phyloP scores from a whole-genome alignment of 192 early-diverging fungal genomes.

The Rhizophagus clarus region DNA sequence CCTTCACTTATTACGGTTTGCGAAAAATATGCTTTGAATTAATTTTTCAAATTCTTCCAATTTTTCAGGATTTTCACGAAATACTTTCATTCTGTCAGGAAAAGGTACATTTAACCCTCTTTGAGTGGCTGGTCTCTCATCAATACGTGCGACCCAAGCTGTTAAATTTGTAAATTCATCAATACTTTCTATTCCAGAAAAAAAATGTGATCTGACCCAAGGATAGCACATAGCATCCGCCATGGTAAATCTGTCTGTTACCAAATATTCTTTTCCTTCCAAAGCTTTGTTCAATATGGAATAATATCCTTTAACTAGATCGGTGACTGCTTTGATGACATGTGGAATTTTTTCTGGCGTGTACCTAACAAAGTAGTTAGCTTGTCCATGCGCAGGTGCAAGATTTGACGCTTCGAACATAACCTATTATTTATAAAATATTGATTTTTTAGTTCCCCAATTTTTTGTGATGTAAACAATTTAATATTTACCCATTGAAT shows the following conservation, averaged over 20 bases:
- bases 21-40: too few species aligned
- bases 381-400: slow-evolving; percentile 54
- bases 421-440: background rate
- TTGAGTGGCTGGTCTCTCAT: slow-evolving; percentile 39
- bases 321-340: too few species aligned
- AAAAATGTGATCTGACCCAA: slow-evolving; percentile 36
- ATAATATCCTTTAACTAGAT: too few species aligned
- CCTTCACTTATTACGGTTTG: too few species aligned
- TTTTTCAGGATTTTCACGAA: background rate
- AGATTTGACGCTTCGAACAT: slow-evolving; percentile 50
- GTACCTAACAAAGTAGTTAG: slow-evolving; percentile 48
- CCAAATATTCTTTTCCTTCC: slow-evolving; percentile 37
- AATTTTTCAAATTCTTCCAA: background rate
- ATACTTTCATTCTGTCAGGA: background rate
- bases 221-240: slow-evolving; percentile 55
- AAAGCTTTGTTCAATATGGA: slow-evolving; percentile 42
- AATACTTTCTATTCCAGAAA: slow-evolving; percentile 34
- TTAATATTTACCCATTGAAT: slow-evolving; percentile 48
- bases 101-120: slow-evolving; percentile 37
- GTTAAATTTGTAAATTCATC: slow-evolving; percentile 45
- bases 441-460: background rate
- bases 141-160: slow-evolving; percentile 50
- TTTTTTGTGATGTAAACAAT: background rate
- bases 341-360: slow-evolving; percentile 56
- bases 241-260: slow-evolving; percentile 43